A percentile compares a stretch with the other conserved stretches of the same genome.
Evolutionary conservation across 371 early-diverging fungal genomes (phyloP).

Genomic region (Funneliformis caledonium): DNA sequence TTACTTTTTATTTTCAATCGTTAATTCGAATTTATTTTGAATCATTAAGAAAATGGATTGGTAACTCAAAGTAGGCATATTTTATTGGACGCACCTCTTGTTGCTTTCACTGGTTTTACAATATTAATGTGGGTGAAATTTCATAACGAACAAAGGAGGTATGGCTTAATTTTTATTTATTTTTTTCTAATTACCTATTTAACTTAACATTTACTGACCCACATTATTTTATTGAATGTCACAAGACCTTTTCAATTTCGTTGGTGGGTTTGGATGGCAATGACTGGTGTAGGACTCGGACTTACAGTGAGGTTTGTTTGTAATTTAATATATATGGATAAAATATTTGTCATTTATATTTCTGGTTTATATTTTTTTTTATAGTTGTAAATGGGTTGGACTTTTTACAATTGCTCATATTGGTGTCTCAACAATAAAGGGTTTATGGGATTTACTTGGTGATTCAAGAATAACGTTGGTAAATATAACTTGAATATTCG

Average conservation of each 20-base stretch:
- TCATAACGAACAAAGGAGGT: constrained; percentile 62
- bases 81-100: constrained; percentile 85
- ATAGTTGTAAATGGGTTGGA: constrained; percentile 92
- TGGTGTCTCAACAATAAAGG: constrained; percentile 83
- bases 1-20: too few species aligned
- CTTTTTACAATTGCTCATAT: constrained; percentile 86
- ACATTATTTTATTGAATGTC: not conserved
- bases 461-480: constrained; percentile 62
- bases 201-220: not conserved
- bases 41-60: constrained; percentile 78
- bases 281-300: constrained; percentile 77
- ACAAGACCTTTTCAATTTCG: constrained; percentile 59
- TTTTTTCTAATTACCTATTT: not conserved
- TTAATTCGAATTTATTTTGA: not conserved
- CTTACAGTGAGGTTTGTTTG: constrained; percentile 48
- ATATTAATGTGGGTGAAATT: constrained; percentile 82
- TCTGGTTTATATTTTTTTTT: not conserved
- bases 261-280: constrained; percentile 77
- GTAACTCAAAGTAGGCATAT: constrained; percentile 90
- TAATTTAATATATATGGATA: not conserved
- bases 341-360: not conserved
- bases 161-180: constrained; percentile 13
- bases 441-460: constrained; percentile 88
- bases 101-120: constrained; percentile 81
- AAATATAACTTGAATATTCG: constrained; percentile 43